phyloP scores from a whole-genome alignment of 2,329 filamentous ascomycete genomes.

The Massarina eburnea region DNA sequence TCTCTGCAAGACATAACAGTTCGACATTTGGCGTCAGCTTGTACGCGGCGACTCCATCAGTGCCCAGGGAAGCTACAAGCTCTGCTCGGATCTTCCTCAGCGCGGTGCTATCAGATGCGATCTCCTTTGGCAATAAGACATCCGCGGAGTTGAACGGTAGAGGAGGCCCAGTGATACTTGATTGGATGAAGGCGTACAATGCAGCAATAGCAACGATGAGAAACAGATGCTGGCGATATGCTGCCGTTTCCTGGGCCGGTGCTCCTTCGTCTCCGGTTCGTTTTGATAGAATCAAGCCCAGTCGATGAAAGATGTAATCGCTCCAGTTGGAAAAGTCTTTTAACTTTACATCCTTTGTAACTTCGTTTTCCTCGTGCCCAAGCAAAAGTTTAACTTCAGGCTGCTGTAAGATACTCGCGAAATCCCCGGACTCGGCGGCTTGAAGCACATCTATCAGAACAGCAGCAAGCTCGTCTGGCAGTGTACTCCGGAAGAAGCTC shows the following conservation, averaged over 20 bases:
- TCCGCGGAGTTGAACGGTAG: conserved; percentile 60
- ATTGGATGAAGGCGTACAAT: conserved; percentile 79
- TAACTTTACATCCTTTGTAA: conserved; percentile 30
- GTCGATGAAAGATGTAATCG: conserved; percentile 49
- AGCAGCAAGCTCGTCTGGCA: conserved; percentile 46
- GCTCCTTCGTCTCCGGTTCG: conserved; percentile 26
- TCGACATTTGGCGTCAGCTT: conserved; percentile 81
- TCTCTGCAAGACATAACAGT: conserved; percentile 75
- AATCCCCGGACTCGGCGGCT: conserved; percentile 47
- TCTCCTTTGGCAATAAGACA: conserved; percentile 52
- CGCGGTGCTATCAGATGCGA: conserved; percentile 38
- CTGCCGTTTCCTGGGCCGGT: conserved; percentile 31
- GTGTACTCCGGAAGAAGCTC: conserved; percentile 41
- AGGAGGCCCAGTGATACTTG: conserved; percentile 84
- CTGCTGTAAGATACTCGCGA: conserved; percentile 42
- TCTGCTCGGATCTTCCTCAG: conserved; percentile 49
- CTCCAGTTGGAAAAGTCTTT: conserved; percentile 46
- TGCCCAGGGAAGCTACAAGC: conserved; percentile 69
- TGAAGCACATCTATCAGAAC: conserved; percentile 42
- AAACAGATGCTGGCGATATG: conserved; percentile 46
- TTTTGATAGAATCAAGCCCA: conserved; percentile 42
- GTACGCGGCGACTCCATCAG: conserved; percentile 87
- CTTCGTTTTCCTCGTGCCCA: conserved; percentile 40
- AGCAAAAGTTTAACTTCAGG: conserved; percentile 46
- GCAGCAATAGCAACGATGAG: conserved; percentile 67